Evolutionary conservation across 148 eudicot species (phyloP).

Genomic region (Persicaria maculosa): DNA sequence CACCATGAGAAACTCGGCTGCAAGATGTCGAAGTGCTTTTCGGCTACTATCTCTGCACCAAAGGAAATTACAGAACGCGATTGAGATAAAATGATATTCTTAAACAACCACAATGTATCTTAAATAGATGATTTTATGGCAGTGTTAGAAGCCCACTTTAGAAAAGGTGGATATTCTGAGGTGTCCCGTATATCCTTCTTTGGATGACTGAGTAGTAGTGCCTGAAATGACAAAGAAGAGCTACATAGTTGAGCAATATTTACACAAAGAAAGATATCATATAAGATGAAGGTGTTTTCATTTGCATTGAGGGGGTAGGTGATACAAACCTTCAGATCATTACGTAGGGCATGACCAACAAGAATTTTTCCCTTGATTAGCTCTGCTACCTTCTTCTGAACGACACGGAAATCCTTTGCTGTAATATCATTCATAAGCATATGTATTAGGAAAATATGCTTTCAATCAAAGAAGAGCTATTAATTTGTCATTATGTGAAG

Average conservation of each 20-base stretch:
- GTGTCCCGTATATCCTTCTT: conserved; percentile 87
- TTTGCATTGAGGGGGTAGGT: background rate
- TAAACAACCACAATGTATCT: background rate
- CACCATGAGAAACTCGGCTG: conserved; percentile 66
- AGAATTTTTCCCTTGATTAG: conserved; percentile 71
- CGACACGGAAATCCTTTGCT: conserved; percentile 80
- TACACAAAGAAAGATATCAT: background rate
- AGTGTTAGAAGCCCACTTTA: conserved; percentile 41
- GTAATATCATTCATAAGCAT: conserved; percentile 16
- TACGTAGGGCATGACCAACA: conserved; percentile 95
- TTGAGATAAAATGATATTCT: background rate
- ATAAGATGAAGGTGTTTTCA: background rate
- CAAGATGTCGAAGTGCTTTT: conserved; percentile 80
- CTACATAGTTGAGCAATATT: background rate
- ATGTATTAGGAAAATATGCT: background rate
- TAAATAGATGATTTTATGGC: background rate
- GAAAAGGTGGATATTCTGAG: conserved; percentile 75
- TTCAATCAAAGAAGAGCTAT: background rate
- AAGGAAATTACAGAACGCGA: background rate
- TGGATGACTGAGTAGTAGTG: conserved; percentile 71
- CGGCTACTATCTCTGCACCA: conserved; percentile 59
- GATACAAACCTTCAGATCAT: conserved; percentile 68
- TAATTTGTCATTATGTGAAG: background rate
- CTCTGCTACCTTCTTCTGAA: conserved; percentile 82
- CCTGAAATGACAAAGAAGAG: conserved; percentile 31